These are phyloP conservation scores for Arthrobotrys conoides DNA, from an alignment of 2,329 filamentous ascomycete species.

Conservation along the genomic window DNA sequence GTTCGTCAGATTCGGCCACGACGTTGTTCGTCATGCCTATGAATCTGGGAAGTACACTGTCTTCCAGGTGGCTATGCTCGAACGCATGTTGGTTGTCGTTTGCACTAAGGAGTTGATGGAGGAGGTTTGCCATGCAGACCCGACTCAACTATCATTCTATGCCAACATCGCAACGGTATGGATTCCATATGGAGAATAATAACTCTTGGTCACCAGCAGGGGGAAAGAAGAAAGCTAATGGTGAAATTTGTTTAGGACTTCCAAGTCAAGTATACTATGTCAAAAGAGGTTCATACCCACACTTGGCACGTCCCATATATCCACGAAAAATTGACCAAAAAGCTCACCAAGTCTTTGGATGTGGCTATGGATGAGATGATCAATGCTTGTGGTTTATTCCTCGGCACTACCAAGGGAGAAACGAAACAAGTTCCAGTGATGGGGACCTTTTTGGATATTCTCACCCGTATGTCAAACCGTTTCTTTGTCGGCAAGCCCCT, in stretches of 20 bases:
- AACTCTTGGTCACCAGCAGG: neutral
- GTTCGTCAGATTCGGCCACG: constrained; percentile 46
- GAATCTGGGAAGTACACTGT: constrained; percentile 40
- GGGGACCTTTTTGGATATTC: constrained; percentile 54
- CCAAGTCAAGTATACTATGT: constrained; percentile 59
- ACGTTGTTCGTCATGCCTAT: constrained; percentile 49
- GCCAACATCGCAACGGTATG: constrained; percentile 49
- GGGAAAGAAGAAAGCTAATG: neutral
- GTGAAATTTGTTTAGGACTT: constrained; percentile 49
- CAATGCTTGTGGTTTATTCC: constrained; percentile 49
- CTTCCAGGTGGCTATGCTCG: constrained; percentile 58
- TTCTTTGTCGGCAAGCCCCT: constrained; percentile 55
- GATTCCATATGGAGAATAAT: neutral
- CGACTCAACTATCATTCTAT: constrained; percentile 46
- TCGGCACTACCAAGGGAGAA: constrained; percentile 39
- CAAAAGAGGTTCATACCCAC: constrained; percentile 39
- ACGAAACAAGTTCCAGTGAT: constrained; percentile 39
- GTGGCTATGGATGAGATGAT: constrained; percentile 50
- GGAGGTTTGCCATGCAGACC: constrained; percentile 46
- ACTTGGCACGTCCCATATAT: constrained; percentile 58
- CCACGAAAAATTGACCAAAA: constrained; percentile 57
- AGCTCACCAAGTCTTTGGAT: constrained; percentile 50
- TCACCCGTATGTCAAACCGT: constrained; percentile 55
- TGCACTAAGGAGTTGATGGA: constrained; percentile 52
- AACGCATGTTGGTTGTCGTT: constrained; percentile 55